Evolutionary conservation across 768 basidiomycete genomes (phyloP).

Genomic region (Coprinopsis strossmayeri): DNA sequence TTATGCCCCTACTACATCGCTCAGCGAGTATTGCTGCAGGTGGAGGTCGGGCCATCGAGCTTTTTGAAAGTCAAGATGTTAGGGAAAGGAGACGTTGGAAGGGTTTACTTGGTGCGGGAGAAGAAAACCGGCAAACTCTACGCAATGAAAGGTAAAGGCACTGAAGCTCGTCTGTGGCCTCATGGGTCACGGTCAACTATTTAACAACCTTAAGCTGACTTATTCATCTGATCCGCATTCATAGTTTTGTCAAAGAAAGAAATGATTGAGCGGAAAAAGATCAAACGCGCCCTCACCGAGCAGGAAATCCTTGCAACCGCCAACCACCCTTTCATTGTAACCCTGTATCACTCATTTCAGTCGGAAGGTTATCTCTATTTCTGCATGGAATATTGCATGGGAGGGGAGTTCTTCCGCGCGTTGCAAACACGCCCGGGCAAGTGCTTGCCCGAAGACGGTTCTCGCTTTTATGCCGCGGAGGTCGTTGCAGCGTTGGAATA

Average conservation of each 20-base stretch:
- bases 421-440: slow-evolving; percentile 95
- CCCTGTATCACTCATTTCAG: slow-evolving; percentile 98
- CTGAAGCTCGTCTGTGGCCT: slow-evolving; percentile 16
- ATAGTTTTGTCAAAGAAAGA: slow-evolving; percentile 96
- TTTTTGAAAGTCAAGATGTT: slow-evolving; percentile 97
- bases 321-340: slow-evolving; percentile 99
- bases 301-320: slow-evolving; percentile 98
- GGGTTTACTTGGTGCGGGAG: slow-evolving; percentile 96
- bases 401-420: slow-evolving; percentile 98
- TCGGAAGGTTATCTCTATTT: slow-evolving; percentile 97
- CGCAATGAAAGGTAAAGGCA: slow-evolving; percentile 93
- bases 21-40: slow-evolving; percentile 34
- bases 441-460: slow-evolving; percentile 91
- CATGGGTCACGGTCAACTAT: slow-evolving; percentile 18
- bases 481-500: slow-evolving; percentile 97
- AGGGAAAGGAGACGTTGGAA: slow-evolving; percentile 98
- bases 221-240: slow-evolving; percentile 22
- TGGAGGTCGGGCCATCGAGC: slow-evolving; percentile 90
- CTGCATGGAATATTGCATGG: slow-evolving; percentile 99
- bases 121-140: slow-evolving; percentile 95
- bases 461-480: slow-evolving; percentile 97
- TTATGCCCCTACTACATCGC: slow-evolving; percentile 15
- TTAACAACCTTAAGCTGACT: slow-evolving; percentile 29
- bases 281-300: slow-evolving; percentile 96
- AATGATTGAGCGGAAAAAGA: slow-evolving; percentile 99